Percentiles rank a stretch among this genome's conserved stretches.
phyloP scores from a whole-genome alignment of 495 filamentous ascomycete species.

The Penicillium paxilli region DNA sequence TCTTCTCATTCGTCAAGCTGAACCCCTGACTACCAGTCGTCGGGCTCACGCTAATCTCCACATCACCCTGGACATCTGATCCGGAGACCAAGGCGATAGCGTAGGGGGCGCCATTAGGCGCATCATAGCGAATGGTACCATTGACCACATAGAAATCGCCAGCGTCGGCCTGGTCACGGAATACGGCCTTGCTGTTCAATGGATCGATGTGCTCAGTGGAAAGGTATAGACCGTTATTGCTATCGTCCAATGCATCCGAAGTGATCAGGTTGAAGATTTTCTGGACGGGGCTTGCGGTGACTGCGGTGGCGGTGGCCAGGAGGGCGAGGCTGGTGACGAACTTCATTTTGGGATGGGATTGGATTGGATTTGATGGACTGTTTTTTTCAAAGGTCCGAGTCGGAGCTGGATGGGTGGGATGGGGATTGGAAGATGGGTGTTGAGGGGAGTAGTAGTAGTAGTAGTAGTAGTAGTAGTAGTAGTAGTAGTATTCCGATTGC shows the following conservation, averaged over 20 bases:
- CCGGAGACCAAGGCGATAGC: slow-evolving; percentile 20
- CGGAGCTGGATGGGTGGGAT: neutral
- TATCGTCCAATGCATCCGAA: slow-evolving; percentile 13
- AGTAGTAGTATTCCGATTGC: too few species aligned
- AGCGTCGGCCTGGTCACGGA: slow-evolving; percentile 10
- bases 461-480: too few species aligned
- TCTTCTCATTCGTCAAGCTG: slow-evolving; percentile 21
- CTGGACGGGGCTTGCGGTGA: slow-evolving; percentile 15
- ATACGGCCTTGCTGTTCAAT: slow-evolving; percentile 21
- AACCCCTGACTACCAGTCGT: slow-evolving; percentile 25
- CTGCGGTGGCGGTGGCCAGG: slow-evolving; percentile 14
- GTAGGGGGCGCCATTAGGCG: slow-evolving; percentile 12
- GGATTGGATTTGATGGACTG: neutral
- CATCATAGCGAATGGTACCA: slow-evolving; percentile 14
- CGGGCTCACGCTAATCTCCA: slow-evolving; percentile 26
- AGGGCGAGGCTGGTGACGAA: slow-evolving; percentile 17
- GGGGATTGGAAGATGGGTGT: neutral
- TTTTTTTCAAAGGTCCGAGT: too few species aligned
- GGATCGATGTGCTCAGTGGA: slow-evolving; percentile 14
- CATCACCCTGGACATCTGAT: neutral
- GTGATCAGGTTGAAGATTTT: slow-evolving; percentile 22
- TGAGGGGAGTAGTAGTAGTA: neutral
- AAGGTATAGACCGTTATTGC: slow-evolving; percentile 18
- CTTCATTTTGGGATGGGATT: slow-evolving; percentile 20
- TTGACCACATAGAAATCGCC: slow-evolving; percentile 17